Conservation (phyloP, 768 basidiomycete species). For the Coprinopsis marcescibilis region DNA sequence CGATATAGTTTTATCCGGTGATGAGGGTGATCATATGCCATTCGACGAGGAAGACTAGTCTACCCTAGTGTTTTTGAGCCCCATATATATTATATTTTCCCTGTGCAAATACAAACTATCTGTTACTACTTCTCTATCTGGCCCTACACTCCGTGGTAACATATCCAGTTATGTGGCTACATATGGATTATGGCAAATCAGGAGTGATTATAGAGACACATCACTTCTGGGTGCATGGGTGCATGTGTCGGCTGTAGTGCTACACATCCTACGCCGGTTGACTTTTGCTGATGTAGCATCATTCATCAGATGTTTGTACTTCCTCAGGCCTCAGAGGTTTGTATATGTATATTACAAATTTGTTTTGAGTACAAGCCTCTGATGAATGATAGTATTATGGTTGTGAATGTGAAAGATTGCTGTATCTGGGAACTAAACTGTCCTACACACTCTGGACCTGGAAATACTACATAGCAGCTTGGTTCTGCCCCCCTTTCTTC, state of each 20-base stretch:
- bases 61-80: neutral
- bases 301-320: too few relatives aligned
- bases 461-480: too few relatives aligned
- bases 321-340: too few relatives aligned
- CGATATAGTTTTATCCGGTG: neutral
- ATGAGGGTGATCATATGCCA: neutral
- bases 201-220: neutral
- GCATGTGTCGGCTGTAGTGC: neutral
- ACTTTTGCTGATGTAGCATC: neutral
- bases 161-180: neutral
- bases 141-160: neutral
- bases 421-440: too few relatives aligned
- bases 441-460: too few relatives aligned
- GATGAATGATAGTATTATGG: too few relatives aligned
- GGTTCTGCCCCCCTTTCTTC: too few relatives aligned
- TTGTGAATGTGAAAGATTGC: too few relatives aligned
- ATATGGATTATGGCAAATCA: neutral
- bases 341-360: too few relatives aligned
- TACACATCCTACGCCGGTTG: neutral
- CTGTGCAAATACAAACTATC: neutral
- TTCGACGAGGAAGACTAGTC: neutral
- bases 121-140: neutral
- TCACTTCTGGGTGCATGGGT: neutral
- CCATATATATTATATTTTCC: neutral
- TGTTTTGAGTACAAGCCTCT: too few relatives aligned